Base-by-base conservation (phyloP, 768 basidiomycete genomes). In the Mycena vitilis region DNA sequence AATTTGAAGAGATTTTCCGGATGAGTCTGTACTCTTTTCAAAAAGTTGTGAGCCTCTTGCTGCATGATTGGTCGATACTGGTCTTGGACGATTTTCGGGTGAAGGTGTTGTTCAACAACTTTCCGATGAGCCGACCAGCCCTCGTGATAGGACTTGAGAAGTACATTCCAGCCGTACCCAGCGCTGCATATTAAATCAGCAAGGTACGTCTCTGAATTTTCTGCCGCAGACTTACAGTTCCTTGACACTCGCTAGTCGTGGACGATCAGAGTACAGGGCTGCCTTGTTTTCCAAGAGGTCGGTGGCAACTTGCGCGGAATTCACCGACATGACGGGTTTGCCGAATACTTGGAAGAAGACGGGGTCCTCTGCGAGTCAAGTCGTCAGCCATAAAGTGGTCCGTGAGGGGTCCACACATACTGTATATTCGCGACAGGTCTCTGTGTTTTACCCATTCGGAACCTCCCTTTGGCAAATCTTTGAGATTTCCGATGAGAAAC, bases 261-360 rank as follows among this genome's bases (percentile, higher is more conserved):
- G 40, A 40, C 40, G 40, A 40, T 40, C 40, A 40, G 52, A 53
- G 25, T 53, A 53, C 11, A 53, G 52, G 30, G 16, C 7, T 15
- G 52, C 52, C 16, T 53, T 53, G 30, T 30, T 40, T 15, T 40
- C 40, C 40, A 40, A 40, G 40, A 40, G 40, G 40, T 40, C 40
- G 40, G 10, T 53, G 30, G 52, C 52, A 13, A 40, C 40, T 40
- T 40, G 15, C 34, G 52, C 30, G 13, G 52, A 53, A 18, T 53
- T 53, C 13, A 53, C 34, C 25, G 52, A 54, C 53, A 38, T 36
- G 37, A 54, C 53, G 40, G 53, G 53, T n/a, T 54, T 54, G 9
- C 53, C 53, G n/a, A 54, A 38, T 20, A 54, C 53, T 54, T 10
- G 53, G 38, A 54, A 54, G 36, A 54, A 40, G 11, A 54, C 53